These are phyloP conservation scores for Cladophialophora chaetospira DNA, from an alignment of 2,329 filamentous ascomycete genomes.

Conservation along the genomic window DNA sequence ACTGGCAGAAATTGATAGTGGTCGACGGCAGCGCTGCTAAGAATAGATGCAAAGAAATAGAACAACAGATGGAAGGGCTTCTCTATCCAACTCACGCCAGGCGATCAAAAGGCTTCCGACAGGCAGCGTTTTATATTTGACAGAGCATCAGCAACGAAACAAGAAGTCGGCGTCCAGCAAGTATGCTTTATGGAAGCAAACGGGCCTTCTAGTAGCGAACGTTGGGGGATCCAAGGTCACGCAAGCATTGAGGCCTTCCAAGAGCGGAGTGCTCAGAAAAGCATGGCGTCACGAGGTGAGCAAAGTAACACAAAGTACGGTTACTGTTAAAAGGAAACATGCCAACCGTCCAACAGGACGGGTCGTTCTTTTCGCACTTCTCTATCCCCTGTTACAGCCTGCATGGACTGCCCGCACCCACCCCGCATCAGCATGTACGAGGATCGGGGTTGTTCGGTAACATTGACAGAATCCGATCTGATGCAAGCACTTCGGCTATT, in stretches of 20 bases:
- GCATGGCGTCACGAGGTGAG: neutral
- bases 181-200: neutral
- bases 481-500: conserved; percentile 3
- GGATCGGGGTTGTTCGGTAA: neutral
- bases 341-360: neutral
- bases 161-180: neutral
- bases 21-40: no score
- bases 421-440: conserved; percentile 11
- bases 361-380: neutral
- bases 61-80: no score
- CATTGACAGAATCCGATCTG: neutral
- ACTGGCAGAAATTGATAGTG: no score
- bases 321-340: neutral
- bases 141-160: no score
- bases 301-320: no score
- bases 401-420: conserved; percentile 7
- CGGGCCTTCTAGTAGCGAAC: conserved; percentile 1
- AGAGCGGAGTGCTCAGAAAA: neutral
- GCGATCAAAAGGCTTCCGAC: no score
- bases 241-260: neutral
- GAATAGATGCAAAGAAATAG: no score
- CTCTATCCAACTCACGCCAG: no score
- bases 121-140: no score
- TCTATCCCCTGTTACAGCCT: neutral
- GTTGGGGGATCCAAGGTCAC: neutral